A percentile compares a stretch with the other conserved stretches of the same genome.
These are phyloP conservation scores for Xanthoconium separans DNA, from an alignment of 1,284 basidiomycete genomes.

Conservation along the genomic window DNA sequence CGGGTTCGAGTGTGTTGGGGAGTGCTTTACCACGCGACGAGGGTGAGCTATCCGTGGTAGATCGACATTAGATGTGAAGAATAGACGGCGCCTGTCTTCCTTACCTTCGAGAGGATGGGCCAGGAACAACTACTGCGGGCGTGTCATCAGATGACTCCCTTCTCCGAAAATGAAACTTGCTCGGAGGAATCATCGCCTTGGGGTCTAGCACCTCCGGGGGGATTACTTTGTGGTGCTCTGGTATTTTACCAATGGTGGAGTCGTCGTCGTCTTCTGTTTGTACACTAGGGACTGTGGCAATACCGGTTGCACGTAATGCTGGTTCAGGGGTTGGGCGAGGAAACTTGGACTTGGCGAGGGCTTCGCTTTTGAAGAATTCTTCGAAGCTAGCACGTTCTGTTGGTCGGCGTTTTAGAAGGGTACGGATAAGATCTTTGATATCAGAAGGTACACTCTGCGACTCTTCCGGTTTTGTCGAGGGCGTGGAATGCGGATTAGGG, in stretches of 20 bases:
- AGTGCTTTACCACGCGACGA: slow-evolving; percentile 19
- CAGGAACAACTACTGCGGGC: background rate
- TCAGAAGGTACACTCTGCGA: slow-evolving; percentile 70
- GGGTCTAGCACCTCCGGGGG: slow-evolving; percentile 76
- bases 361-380: slow-evolving; percentile 86
- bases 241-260: slow-evolving; percentile 38
- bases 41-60: slow-evolving; percentile 11
- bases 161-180: slow-evolving; percentile 69
- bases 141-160: slow-evolving; percentile 24
- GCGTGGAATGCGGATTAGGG: slow-evolving; percentile 14
- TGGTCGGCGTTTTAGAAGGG: slow-evolving; percentile 82
- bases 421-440: slow-evolving; percentile 86
- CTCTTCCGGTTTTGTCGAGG: slow-evolving; percentile 35
- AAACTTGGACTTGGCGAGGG: slow-evolving; percentile 79
- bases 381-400: slow-evolving; percentile 87
- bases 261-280: slow-evolving; percentile 34
- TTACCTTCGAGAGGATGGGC: slow-evolving; percentile 24
- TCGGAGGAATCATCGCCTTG: slow-evolving; percentile 74
- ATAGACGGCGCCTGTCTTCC: background rate
- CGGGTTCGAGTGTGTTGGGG: slow-evolving; percentile 8
- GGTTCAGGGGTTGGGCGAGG: slow-evolving; percentile 43
- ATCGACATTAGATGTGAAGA: background rate
- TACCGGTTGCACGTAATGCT: slow-evolving; percentile 12
- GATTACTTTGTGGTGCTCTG: slow-evolving; percentile 65
- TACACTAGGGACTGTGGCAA: slow-evolving; percentile 15